Evolutionary conservation across 2,329 filamentous ascomycete genomes (phyloP), one percentile per base, ranked within the genome.

Genomic region (Xylaria arbuscula): DNA sequence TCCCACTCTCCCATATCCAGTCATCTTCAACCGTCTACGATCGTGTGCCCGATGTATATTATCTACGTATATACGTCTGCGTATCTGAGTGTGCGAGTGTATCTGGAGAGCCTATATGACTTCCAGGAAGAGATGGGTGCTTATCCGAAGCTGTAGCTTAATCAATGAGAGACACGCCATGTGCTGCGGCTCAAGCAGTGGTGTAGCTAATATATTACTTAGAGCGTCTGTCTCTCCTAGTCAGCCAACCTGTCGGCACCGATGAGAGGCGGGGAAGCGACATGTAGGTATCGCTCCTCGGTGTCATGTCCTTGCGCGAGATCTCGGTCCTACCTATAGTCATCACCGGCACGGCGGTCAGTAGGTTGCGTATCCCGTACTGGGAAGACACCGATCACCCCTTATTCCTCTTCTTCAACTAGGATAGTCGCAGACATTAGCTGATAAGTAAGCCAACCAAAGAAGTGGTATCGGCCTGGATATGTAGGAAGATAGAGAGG

Each of bases 181-280:
- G 22, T 62, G 2, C 10, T 36, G 22, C 22, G 22, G 34, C 15
- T 50, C 56, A 34, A 53, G 24, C 24, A 32, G 3, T 42, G n/a
- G 45, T 56, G 57, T 54, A 28, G 28, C 3, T 5, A 50, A 59
- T 40, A 28, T 42, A 51, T 28, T 51, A 24, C 22, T 56, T 51
- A 61, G 19, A 57, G 34, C 24, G 8, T 42, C 15, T 47, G 19
- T 54, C 40, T 47, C 13, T 40, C 32, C 34, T 28, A 28, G 28
- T 28, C 36, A 17, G 19, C 13, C 28, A 34, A 47, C n/a, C 2
- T 45, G 32, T 34, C 34, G 9, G 10, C 19, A 15, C 36, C 42
- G 22, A 51, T 22, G 40, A 3, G 45, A 51, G 34, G 5, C 45
- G 9, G 28, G 28, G 28, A 28, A 28, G 28, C 28, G 28, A 28